These are phyloP conservation scores for Nidularia pulvinata DNA, from an alignment of 768 basidiomycete species.

Conservation along the genomic window DNA sequence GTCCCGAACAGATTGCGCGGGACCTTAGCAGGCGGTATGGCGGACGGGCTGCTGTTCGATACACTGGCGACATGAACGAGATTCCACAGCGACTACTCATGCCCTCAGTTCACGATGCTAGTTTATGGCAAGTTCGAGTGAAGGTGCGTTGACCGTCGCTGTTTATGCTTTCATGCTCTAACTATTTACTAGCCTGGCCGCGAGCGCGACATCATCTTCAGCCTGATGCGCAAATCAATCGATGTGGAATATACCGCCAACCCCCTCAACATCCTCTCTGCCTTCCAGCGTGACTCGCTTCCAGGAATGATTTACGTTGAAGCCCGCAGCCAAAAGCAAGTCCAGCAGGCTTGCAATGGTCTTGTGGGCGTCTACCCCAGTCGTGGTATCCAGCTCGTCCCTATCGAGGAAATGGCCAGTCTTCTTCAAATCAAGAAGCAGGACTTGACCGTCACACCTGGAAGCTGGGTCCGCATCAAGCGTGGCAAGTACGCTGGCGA, in stretches of 20 bases:
- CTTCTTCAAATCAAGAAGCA: conserved; percentile 96
- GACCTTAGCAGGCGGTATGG: conserved; percentile 80
- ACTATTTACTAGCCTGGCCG: conserved; percentile 66
- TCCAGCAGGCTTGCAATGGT: conserved; percentile 82
- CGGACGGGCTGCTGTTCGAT: conserved; percentile 64
- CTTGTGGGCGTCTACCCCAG: conserved; percentile 91
- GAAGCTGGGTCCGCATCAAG: conserved; percentile 94
- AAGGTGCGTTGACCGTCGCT: conserved; percentile 52
- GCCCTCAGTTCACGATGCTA: conserved; percentile 96
- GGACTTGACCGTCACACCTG: conserved; percentile 78
- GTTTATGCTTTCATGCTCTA: neutral
- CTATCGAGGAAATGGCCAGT: conserved; percentile 98
- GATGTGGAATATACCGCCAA: conserved; percentile 76
- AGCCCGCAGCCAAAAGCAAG: conserved; percentile 85
- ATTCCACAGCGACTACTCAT: conserved; percentile 93
- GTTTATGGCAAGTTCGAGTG: conserved; percentile 93
- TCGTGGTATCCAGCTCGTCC: conserved; percentile 82
- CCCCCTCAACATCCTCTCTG: conserved; percentile 87
- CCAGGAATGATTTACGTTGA: conserved; percentile 98
- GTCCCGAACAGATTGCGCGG: conserved; percentile 83
- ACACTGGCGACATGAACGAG: conserved; percentile 91
- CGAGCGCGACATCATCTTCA: conserved; percentile 92
- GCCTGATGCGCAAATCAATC: conserved; percentile 92
- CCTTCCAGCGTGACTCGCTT: conserved; percentile 95
- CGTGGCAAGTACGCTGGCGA: conserved; percentile 95